Evolutionary conservation across 768 basidiomycete species (phyloP), one percentile per base, ranked within the genome.

Genomic region (Tremella fuciformis): DNA sequence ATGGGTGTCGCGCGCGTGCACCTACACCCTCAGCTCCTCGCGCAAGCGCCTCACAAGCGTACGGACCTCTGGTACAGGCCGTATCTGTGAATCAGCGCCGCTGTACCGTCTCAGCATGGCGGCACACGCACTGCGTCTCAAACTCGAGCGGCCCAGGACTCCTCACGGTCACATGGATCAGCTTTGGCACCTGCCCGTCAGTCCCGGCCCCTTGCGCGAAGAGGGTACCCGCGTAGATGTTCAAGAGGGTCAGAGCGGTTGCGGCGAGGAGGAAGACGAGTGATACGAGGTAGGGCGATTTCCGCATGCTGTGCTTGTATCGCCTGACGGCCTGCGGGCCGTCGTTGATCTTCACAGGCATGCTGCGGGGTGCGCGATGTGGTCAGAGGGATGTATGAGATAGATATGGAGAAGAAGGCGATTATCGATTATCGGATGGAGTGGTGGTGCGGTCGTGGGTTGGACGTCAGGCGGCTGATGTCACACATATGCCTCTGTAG

Each of bases 81-180:
- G 50, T 76, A 76, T 59, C 74, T 75, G 15, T 24, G 13, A 19
- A 55, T 58, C 49, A 21, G 49, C 16, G 25, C 22, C 24, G n/a
- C 16, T 8, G 8, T 8, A 16, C 25, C 18, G 6, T 50, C 49
- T n/a, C 21, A 8, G 8, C 49, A 18, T 8, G 16, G 16, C 16
- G n/a, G 46, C 8, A 24, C 50, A 58, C 75, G 62, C 49, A 76
- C 75, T 67, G 68, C 16, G 71, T 74, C 58, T 75, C 71, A 39
- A 74, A 74, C 24, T 64, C 59, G 8, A 69, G 53, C 16, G 75
- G 75, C 13, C 75, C 75, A 24, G 71, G 71, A 48, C 59, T 63
- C 13, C 26, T 34, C 8, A 58, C 50, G 6, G 63, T 58, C 13
- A 74, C 67, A 53, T 71, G 65, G 25, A 76, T 70, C 29, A 75